A percentile compares a stretch with the other conserved stretches of the same genome.
phyloP scores from a whole-genome alignment of 2,329 filamentous ascomycete genomes.

The Neobulgaria alba region DNA sequence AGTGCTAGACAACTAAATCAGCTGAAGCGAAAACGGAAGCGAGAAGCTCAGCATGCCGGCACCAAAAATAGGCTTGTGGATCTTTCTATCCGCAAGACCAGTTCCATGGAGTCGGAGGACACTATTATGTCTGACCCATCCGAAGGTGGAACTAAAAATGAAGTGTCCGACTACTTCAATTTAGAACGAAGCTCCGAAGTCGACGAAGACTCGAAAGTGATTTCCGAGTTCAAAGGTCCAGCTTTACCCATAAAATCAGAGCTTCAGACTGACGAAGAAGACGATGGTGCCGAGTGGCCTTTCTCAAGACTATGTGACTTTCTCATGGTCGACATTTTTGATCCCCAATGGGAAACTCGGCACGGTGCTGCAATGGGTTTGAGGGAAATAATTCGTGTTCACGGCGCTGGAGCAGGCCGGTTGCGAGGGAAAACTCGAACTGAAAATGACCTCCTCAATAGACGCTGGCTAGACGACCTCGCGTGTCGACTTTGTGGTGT shows the following conservation, averaged over 20 bases:
- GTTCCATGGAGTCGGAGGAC: slow-evolving; percentile 20
- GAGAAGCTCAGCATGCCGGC: slow-evolving; percentile 78
- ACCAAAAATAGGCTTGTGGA: slow-evolving; percentile 89
- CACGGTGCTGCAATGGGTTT: slow-evolving; percentile 95
- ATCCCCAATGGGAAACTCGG: slow-evolving; percentile 87
- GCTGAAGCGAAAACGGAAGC: slow-evolving; percentile 87
- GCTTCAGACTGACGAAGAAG: slow-evolving; percentile 67
- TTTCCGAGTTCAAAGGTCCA: slow-evolving; percentile 90
- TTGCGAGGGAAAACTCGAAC: slow-evolving; percentile 56
- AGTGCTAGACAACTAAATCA: slow-evolving; percentile 94
- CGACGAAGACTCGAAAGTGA: slow-evolving; percentile 86
- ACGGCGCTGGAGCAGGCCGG: slow-evolving; percentile 81
- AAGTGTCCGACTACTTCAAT: slow-evolving; percentile 77
- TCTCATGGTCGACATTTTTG: slow-evolving; percentile 86
- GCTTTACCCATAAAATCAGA: slow-evolving; percentile 75
- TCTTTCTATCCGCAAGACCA: slow-evolving; percentile 53
- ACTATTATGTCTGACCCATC: slow-evolving; percentile 48
- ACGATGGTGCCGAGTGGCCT: slow-evolving; percentile 82
- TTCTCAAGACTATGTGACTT: slow-evolving; percentile 92
- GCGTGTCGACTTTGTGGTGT: slow-evolving; percentile 93
- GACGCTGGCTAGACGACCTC: slow-evolving; percentile 84
- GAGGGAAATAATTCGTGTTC: slow-evolving; percentile 83
- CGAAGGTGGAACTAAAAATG: slow-evolving; percentile 43
- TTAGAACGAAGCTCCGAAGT: slow-evolving; percentile 68
- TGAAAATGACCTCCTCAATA: slow-evolving; percentile 75